A percentile compares a stretch with the other conserved stretches of the same genome.
Conservation (phyloP, 306 rosid genomes). For the Cucurbita ficifolia region DNA sequence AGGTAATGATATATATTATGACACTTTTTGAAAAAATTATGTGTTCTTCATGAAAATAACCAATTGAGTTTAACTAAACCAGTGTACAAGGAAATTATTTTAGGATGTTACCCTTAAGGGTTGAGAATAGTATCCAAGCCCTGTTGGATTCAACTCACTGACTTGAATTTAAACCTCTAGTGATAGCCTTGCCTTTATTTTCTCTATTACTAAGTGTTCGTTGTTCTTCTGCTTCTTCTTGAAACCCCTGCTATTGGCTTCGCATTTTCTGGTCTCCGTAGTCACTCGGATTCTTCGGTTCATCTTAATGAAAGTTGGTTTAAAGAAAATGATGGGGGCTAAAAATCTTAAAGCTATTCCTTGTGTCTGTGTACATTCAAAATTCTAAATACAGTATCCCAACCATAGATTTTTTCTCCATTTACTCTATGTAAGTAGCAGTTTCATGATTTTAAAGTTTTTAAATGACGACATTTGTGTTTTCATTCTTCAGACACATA, state of each 20-base stretch:
- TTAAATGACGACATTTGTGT: neutral
- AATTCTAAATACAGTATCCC: too few relatives aligned
- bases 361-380: neutral
- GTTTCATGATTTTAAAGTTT: neutral
- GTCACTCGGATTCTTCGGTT: neutral
- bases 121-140: neutral
- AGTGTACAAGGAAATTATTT: too few relatives aligned
- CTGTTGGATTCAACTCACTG: neutral
- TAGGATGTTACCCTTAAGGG: neutral
- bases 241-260: neutral
- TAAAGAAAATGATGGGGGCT: neutral
- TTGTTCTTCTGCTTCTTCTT: neutral
- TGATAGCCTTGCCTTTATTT: neutral
- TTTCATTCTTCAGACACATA: constrained; percentile 47
- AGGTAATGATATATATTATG: constrained; percentile 50
- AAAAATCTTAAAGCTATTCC: too few relatives aligned
- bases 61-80: too few relatives aligned
- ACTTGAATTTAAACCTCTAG: neutral
- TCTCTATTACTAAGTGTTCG: neutral
- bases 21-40: too few relatives aligned
- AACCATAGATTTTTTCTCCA: too few relatives aligned
- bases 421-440: neutral
- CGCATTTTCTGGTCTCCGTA: neutral
- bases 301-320: neutral
- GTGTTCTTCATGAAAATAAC: neutral